Percentiles rank a stretch among this genome's conserved stretches.
Evolutionary conservation across 2,329 filamentous ascomycete species (phyloP).

Genomic region (Gaeumannomyces tritici): DNA sequence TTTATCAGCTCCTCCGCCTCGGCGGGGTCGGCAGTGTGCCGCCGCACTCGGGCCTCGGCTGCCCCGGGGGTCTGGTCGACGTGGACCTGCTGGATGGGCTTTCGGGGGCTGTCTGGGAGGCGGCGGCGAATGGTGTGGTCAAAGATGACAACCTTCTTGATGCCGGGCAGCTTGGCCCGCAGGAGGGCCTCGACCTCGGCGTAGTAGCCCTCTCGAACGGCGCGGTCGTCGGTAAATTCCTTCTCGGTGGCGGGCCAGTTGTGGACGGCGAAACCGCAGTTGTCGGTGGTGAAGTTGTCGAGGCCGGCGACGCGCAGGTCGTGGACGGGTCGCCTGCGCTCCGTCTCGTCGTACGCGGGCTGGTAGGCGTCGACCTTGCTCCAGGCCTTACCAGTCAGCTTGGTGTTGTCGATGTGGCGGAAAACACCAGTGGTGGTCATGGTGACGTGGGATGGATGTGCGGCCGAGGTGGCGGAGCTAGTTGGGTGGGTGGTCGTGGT

Average conservation of each 20-base stretch:
- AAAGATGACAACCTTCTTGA: slow-evolving; percentile 58
- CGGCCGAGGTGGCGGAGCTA: too few species aligned
- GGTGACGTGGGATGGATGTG: not conserved
- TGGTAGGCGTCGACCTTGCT: slow-evolving; percentile 53
- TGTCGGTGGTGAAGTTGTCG: slow-evolving; percentile 45
- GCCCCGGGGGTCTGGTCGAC: slow-evolving; percentile 62
- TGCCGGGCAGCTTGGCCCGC: slow-evolving; percentile 38
- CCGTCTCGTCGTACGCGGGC: slow-evolving; percentile 38
- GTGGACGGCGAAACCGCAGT: slow-evolving; percentile 48
- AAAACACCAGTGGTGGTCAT: slow-evolving; percentile 27
- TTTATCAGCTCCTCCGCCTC: slow-evolving; percentile 48
- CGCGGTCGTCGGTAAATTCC: slow-evolving; percentile 42
- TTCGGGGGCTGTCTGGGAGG: slow-evolving; percentile 42
- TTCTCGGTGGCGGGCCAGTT: slow-evolving; percentile 41
- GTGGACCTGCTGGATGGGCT: slow-evolving; percentile 61
- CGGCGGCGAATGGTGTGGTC: slow-evolving; percentile 60
- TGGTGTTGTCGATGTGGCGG: slow-evolving; percentile 47
- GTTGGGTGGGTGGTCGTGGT: not conserved
- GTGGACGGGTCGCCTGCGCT: slow-evolving; percentile 36
- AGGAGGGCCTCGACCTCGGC: slow-evolving; percentile 49
- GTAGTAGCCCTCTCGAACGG: slow-evolving; percentile 50
- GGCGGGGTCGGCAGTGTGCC: slow-evolving; percentile 42
- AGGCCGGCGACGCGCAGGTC: slow-evolving; percentile 44
- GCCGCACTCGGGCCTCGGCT: slow-evolving; percentile 49
- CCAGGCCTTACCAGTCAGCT: slow-evolving; percentile 43